These are phyloP conservation scores for Spergularia bocconei DNA, from an alignment of 148 eudicot species.

Conservation along the genomic window DNA sequence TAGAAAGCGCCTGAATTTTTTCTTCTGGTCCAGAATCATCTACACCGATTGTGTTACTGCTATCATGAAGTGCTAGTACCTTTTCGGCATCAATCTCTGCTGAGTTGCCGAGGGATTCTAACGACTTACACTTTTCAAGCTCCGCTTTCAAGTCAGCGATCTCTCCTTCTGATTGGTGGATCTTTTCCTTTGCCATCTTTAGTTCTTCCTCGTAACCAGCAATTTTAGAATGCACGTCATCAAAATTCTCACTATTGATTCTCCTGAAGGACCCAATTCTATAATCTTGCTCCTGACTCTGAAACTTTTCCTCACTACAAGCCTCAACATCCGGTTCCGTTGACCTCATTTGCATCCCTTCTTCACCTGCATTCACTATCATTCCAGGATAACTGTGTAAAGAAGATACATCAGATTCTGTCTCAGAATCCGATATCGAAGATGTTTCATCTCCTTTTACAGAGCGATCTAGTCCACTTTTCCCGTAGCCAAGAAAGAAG, in stretches of 20 bases:
- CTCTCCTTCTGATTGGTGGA: constrained; percentile 50
- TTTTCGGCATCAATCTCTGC: constrained; percentile 22
- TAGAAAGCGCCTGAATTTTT: constrained; percentile 36
- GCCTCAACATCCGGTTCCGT: constrained; percentile 56
- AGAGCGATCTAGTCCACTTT: constrained; percentile 51
- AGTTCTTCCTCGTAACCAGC: constrained; percentile 54
- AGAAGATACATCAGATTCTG: constrained; percentile 80
- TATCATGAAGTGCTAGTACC: constrained; percentile 29
- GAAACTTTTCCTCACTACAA: constrained; percentile 49
- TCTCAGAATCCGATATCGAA: constrained; percentile 64
- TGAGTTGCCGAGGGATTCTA: constrained; percentile 11
- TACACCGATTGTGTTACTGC: constrained; percentile 22
- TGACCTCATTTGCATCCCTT: constrained; percentile 44
- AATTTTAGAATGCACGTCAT: constrained; percentile 33
- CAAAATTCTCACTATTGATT: constrained; percentile 34
- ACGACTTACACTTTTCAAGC: constrained; percentile 40
- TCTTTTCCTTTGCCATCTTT: constrained; percentile 44
- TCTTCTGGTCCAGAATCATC: constrained; percentile 37
- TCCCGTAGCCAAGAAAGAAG: constrained; percentile 66
- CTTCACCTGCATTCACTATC: constrained; percentile 41
- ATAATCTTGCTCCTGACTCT: constrained; percentile 37
- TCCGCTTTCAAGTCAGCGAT: constrained; percentile 49
- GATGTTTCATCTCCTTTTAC: constrained; percentile 65
- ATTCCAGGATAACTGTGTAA: constrained; percentile 46
- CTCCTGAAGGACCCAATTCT: constrained; percentile 34